Percentiles rank a stretch among this genome's conserved stretches.
These are phyloP conservation scores for Aspergillus pseudoglaucus DNA, from an alignment of 2,329 filamentous ascomycete genomes.

Conservation along the genomic window DNA sequence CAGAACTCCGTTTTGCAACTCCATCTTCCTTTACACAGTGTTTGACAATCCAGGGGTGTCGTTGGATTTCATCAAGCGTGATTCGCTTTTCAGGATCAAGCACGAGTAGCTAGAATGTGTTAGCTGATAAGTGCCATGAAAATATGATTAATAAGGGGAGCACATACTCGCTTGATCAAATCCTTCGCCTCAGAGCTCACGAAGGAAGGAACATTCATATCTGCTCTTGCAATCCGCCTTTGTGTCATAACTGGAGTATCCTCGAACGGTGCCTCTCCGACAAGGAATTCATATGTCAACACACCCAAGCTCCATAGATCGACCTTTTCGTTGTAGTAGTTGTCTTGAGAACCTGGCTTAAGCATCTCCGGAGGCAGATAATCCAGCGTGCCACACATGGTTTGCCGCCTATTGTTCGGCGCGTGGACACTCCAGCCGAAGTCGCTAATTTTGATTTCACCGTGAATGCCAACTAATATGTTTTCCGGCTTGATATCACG, in stretches of 20 bases:
- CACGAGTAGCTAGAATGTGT: slow-evolving; percentile 62
- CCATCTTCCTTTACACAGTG: slow-evolving; percentile 63
- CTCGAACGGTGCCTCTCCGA: slow-evolving; percentile 94
- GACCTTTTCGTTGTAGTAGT: slow-evolving; percentile 91
- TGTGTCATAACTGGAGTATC: slow-evolving; percentile 94
- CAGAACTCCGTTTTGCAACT: slow-evolving; percentile 38
- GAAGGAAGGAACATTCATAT: slow-evolving; percentile 88
- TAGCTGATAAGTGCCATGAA: slow-evolving; percentile 8
- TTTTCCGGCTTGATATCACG: slow-evolving; percentile 97
- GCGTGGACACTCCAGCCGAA: slow-evolving; percentile 99
- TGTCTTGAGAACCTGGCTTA: slow-evolving; percentile 69
- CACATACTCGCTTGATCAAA: slow-evolving; percentile 73
- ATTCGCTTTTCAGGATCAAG: slow-evolving; percentile 92
- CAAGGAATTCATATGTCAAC: slow-evolving; percentile 90
- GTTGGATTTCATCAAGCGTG: slow-evolving; percentile 77
- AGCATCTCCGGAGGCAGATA: slow-evolving; percentile 99
- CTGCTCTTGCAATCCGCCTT: slow-evolving; percentile 74
- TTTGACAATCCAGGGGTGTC: slow-evolving; percentile 94
- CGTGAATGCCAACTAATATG: slow-evolving; percentile 90
- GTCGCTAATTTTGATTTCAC: slow-evolving; percentile 97
- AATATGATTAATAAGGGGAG: neutral
- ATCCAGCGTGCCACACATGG: slow-evolving; percentile 95
- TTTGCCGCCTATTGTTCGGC: slow-evolving; percentile 85
- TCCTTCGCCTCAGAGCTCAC: slow-evolving; percentile 86
- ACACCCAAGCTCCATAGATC: slow-evolving; percentile 95